Evolutionary conservation across 2,329 filamentous ascomycete genomes (phyloP), one percentile per base, ranked within the genome.

Genomic region (Penicillium thymicola): DNA sequence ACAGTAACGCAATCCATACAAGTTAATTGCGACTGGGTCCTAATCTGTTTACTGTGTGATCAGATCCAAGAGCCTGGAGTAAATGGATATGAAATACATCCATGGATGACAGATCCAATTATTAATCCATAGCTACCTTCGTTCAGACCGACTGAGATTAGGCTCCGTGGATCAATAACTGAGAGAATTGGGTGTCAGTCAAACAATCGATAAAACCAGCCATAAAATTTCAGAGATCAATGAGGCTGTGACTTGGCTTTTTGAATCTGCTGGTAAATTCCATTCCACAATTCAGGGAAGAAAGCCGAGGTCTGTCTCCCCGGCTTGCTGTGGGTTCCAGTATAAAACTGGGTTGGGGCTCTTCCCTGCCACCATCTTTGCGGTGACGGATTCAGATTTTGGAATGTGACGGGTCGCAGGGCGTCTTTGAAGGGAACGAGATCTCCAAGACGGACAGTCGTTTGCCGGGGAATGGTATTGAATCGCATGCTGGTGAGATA

Each of bases 401-500:
- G 68, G 60, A 79, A 78, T 50, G 62, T 72, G 25, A 78, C 73
- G 2, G 77, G 77, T 11, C 75, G 73, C 18, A 74, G 36, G 1
- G 60, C 13, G 37, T 73, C 66, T 41, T 69, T 74, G 36, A 69
- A 68, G 3, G 73, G 67, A 21, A 69, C 66, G 1, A 79, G 66
- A 52, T 80, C 74, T 14, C 71, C 70, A n/a, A 80, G 40, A 18
- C 70, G 72, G 45, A 78, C 74, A n/a, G 72, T 68, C 0, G 76
- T 74, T 25, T 71, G 68, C 13, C 73, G 71, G 0, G 77, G 74
- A 48, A 78, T 73, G 1, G 75, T 74, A 6, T 75, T 78, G 54
- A 75, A 73, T 36, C 74, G 73, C 70, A 79, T 78, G 2, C 76
- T 80, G 37, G 74, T 76, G 50, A 80, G 67, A 42, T 74, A 75